Evolutionary conservation across 108 stramenopile species (phyloP), one percentile per base, ranked within the genome.

Genomic region (Skeletonema potamos): DNA sequence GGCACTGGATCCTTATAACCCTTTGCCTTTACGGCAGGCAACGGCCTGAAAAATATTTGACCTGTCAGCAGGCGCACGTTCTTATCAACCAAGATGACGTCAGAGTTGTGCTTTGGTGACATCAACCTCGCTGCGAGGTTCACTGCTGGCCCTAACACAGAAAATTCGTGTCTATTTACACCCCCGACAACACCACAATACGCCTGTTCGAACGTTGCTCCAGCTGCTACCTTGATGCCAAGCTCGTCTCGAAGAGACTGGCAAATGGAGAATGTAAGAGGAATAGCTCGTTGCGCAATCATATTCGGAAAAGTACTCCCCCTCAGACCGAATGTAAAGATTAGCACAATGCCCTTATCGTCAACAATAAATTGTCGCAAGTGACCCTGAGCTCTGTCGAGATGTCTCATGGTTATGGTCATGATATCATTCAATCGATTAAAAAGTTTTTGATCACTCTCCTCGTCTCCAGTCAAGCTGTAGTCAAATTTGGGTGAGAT

Each of bases 161-260:
- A 83, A 67, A 79, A 92, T 62, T 89, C 90, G 72, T 92, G 87
- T 6, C 87, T 76, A 37, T 74, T 70, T 9, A 86, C 41, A 13
- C 90, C 88, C 37, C 90, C 90, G 18, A 92, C 85, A 27, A 88
- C 85, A 6, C 90, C 90, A 62, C 90, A 92, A 62, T 92, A 92
- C 22, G 66, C 88, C 48, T 84, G 67, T 7, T 88, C 90, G 36
- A 89, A 75, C 27, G 90, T 92, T 22, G 74, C 85, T 28, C 88
- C 90, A 27, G 89, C 72, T 39, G 57, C 67, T 30, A 67, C 79
- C 43, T 87, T 67, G 3, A 92, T 56, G 15, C 81, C 88, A 54
- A 92, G 77, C 37, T 89, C 81, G 22, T 73, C 64, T 64, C 81
- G 58, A 27, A 92, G 56, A 9, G 82, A 68, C 48, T 87, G 73